Evolutionary conservation across 164 flowering plant genomes (phyloP), one percentile per base, ranked within the genome.

Genomic region (Houttuynia cordata): DNA sequence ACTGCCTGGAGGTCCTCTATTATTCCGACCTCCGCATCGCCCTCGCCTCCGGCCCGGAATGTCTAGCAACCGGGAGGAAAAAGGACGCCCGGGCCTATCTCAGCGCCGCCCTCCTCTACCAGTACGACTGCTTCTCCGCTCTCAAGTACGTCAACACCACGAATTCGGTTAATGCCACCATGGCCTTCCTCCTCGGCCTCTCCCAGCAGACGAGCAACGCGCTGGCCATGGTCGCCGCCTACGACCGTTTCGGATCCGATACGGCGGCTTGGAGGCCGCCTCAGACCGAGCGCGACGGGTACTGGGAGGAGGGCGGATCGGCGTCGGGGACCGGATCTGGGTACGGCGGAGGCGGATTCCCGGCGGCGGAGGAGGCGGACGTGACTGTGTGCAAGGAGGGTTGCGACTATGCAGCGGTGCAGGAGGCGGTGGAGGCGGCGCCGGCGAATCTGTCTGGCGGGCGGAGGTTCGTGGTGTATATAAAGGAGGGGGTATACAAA

Each of bases 71-170:
- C 24, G 79, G 79, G 49, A 64, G 62, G 52, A 62, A 51, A 61
- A 86, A 83, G 68, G 88, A 86, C 72, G 81, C 80, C 0, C 77
- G 92, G 1, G 92, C 97, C 0, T 93, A 91, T 90, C 60, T 78
- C 66, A 78, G 85, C 72, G 91, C 96, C 0, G 81, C 87, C 0
- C 1, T 82, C n/a, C n/a, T n/a, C n/a, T n/a, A n/a, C n/a, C n/a
- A n/a, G n/a, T n/a, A n/a, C n/a, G n/a, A n/a, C n/a, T n/a, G n/a
- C n/a, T n/a, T n/a, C n/a, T n/a, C n/a, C n/a, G n/a, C n/a, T n/a
- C n/a, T n/a, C n/a, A n/a, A n/a, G n/a, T n/a, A n/a, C n/a, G n/a
- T n/a, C n/a, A n/a, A n/a, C n/a, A n/a, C n/a, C n/a, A n/a, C n/a
- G n/a, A n/a, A n/a, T n/a, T n/a, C n/a, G n/a, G n/a, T n/a, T n/a